Evolutionary conservation across 2,329 filamentous ascomycete species (phyloP).

Genomic region (Diaporthe humulicola): DNA sequence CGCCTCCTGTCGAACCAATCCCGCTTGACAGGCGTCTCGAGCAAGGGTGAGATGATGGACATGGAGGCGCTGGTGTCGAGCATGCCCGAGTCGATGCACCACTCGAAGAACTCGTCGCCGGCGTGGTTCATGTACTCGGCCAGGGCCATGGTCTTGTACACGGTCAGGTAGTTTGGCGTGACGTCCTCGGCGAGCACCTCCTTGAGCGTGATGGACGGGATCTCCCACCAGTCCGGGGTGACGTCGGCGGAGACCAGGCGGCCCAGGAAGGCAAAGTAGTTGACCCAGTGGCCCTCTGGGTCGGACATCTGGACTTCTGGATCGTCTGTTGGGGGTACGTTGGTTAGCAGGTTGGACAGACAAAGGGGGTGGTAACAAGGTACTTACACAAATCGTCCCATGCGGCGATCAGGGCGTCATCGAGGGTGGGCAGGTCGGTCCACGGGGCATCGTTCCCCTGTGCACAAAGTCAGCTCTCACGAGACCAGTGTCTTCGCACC

Average conservation of each 20-base stretch:
- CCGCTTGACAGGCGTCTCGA: conserved; percentile 25
- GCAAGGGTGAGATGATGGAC: conserved; percentile 36
- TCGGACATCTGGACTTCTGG: conserved; percentile 36
- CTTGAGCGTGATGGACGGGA: conserved; percentile 37
- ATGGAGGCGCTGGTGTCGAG: conserved; percentile 35
- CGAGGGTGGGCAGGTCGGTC: conserved; percentile 39
- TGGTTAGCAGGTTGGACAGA: background rate
- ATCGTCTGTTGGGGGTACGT: conserved; percentile 13
- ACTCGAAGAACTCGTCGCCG: conserved; percentile 38
- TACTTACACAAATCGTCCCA: conserved; percentile 39
- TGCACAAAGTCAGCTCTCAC: background rate
- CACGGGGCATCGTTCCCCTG: conserved; percentile 39
- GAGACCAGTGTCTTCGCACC: conserved; percentile 16
- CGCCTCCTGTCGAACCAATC: conserved; percentile 34
- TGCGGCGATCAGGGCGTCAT: conserved; percentile 36
- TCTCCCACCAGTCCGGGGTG: conserved; percentile 40
- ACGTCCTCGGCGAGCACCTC: conserved; percentile 37
- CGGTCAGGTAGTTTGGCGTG: conserved; percentile 29
- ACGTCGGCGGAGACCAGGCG: conserved; percentile 37
- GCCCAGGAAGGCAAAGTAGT: conserved; percentile 40
- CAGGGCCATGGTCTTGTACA: conserved; percentile 39
- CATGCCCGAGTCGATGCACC: conserved; percentile 37
- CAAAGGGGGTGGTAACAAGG: background rate
- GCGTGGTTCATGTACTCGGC: conserved; percentile 40
- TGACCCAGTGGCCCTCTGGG: conserved; percentile 35